These are phyloP conservation scores for Plasmodium billcollinsi DNA, from an alignment of 169 alveolate species.

Conservation along the genomic window DNA sequence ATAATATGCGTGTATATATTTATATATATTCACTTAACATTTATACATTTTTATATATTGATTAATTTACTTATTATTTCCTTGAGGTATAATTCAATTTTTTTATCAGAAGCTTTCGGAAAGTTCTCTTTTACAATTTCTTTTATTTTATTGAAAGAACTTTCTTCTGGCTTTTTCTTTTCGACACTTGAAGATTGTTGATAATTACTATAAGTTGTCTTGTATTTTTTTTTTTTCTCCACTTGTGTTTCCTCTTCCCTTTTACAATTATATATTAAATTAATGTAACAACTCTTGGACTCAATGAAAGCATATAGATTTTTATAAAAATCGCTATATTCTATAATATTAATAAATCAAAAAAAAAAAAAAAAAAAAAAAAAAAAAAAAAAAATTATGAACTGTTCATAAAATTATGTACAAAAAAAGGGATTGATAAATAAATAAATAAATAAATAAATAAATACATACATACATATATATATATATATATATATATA, in stretches of 20 bases:
- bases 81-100: slow-evolving; percentile 49
- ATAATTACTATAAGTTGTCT: background rate
- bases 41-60: background rate
- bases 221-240: slow-evolving; percentile 15
- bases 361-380: background rate
- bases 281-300: slow-evolving; percentile 44
- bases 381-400: background rate
- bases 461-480: background rate
- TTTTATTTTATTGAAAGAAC: slow-evolving; percentile 21
- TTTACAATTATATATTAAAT: slow-evolving; percentile 29
- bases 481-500: no score
- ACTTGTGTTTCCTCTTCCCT: background rate
- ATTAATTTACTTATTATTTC: slow-evolving; percentile 43
- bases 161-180: slow-evolving; percentile 30
- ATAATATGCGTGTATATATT: background rate
- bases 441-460: background rate
- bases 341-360: slow-evolving; percentile 1
- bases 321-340: slow-evolving; percentile 61
- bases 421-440: no score
- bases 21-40: background rate
- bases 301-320: slow-evolving; percentile 48
- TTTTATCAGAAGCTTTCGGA: slow-evolving; percentile 33
- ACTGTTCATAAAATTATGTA: no score
- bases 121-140: slow-evolving; percentile 48
- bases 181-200: background rate